A percentile compares a stretch with the other conserved stretches of the same genome.
Conservation (phyloP, 805 yeast genomes). For the Wickerhamiella allomyrinae region DNA sequence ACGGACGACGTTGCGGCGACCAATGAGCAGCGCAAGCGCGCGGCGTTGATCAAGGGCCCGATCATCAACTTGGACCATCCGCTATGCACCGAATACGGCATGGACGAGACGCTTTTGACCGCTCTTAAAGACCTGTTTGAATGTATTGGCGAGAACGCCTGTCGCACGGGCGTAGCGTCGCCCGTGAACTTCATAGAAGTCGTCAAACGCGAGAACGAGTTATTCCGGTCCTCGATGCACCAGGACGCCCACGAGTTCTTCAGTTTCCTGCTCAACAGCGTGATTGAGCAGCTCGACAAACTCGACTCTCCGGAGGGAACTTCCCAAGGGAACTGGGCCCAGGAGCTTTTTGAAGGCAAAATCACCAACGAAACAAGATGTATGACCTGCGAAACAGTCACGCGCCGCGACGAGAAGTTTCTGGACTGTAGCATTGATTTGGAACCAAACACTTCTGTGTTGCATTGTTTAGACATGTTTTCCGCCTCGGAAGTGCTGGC, state of each 20-base stretch:
- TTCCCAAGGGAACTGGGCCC: slow-evolving; percentile 45
- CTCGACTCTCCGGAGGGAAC: no score
- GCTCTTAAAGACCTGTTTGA: slow-evolving; percentile 79
- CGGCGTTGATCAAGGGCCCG: slow-evolving; percentile 70
- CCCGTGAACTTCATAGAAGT: slow-evolving; percentile 62
- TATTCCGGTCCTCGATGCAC: slow-evolving; percentile 86
- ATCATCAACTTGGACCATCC: slow-evolving; percentile 67
- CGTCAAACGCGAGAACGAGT: slow-evolving; percentile 64
- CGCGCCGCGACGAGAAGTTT: slow-evolving; percentile 73
- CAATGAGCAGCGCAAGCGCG: slow-evolving; percentile 61
- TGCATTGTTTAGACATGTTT: slow-evolving; percentile 68
- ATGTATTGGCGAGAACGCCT: slow-evolving; percentile 55
- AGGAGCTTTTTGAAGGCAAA: slow-evolving; percentile 67
- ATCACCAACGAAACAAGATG: slow-evolving; percentile 82
- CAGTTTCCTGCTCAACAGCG: slow-evolving; percentile 70
- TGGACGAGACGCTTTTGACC: slow-evolving; percentile 39
- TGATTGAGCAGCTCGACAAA: slow-evolving; percentile 33
- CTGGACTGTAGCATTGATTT: slow-evolving; percentile 78
- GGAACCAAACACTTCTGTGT: slow-evolving; percentile 56
- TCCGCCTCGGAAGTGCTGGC: slow-evolving; percentile 74
- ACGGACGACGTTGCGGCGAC: slow-evolving; percentile 31
- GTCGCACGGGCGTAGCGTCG: slow-evolving; percentile 69
- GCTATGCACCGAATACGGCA: slow-evolving; percentile 35
- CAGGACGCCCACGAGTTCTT: slow-evolving; percentile 97
- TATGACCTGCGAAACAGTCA: slow-evolving; percentile 69